A percentile compares a stretch with the other conserved stretches of the same genome.
Conservation (phyloP, 2,329 filamentous ascomycete species). For the Penicillium corylophilum region DNA sequence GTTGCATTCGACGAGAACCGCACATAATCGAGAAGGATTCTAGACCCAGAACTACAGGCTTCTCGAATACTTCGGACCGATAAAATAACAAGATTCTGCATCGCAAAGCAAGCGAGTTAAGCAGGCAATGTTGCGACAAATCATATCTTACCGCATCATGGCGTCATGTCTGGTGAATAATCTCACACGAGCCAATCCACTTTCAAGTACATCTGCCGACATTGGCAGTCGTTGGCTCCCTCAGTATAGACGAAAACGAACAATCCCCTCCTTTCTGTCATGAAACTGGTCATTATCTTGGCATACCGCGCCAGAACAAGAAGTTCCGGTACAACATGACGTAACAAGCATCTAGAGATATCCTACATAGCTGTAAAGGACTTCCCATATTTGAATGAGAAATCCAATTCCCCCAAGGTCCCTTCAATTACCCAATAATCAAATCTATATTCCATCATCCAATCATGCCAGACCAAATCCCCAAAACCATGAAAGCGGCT, state of each 20-base stretch:
- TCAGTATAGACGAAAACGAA: background rate
- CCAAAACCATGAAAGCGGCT: conserved; percentile 12
- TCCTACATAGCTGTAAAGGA: background rate
- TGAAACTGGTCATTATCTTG: background rate
- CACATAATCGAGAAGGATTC: too few species aligned
- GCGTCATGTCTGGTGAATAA: background rate
- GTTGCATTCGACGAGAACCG: too few species aligned
- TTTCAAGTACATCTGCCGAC: background rate
- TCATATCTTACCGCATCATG: background rate
- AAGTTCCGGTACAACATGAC: background rate
- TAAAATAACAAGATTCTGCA: background rate
- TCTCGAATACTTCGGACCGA: background rate
- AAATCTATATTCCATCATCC: background rate
- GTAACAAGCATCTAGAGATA: background rate
- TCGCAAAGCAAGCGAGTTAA: background rate
- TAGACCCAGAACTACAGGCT: too few species aligned
- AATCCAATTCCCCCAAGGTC: background rate
- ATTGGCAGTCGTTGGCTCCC: background rate
- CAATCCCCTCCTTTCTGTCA: background rate
- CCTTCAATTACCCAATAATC: background rate
- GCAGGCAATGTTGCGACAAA: background rate
- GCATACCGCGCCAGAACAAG: background rate
- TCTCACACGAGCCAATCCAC: background rate
- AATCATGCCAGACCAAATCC: conserved; percentile 10
- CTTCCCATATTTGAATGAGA: background rate